Conservation (phyloP, 2,329 filamentous ascomycete genomes). For the Alternaria longipes region DNA sequence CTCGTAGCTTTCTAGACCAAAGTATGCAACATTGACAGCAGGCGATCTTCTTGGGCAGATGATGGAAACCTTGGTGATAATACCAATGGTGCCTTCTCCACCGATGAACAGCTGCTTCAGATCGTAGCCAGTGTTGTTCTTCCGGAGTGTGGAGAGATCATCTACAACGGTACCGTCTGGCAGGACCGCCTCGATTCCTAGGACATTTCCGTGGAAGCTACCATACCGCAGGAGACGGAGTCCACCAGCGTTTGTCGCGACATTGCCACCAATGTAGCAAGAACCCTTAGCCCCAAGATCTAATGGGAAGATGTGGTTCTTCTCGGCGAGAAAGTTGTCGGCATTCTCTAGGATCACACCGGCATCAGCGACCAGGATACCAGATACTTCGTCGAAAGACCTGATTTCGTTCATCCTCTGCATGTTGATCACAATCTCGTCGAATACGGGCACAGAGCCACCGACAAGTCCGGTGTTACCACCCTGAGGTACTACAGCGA, state of each 20-base stretch:
- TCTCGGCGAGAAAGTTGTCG: constrained; percentile 84
- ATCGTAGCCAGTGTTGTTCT: constrained; percentile 99
- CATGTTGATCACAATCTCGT: constrained; percentile 95
- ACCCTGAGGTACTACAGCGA: constrained; percentile 96
- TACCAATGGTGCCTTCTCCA: constrained; percentile 91
- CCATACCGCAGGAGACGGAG: constrained; percentile 90
- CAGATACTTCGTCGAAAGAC: constrained; percentile 92
- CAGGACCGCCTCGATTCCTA: constrained; percentile 92
- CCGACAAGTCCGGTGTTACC: constrained; percentile 97
- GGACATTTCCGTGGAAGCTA: constrained; percentile 89
- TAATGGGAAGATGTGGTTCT: constrained; percentile 88
- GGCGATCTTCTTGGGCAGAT: constrained; percentile 86
- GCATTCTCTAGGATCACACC: constrained; percentile 90
- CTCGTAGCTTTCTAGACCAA: constrained; percentile 89
- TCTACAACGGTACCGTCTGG: constrained; percentile 93
- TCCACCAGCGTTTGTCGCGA: constrained; percentile 94
- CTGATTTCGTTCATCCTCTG: constrained; percentile 89
- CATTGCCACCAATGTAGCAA: constrained; percentile 94
- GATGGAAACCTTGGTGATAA: constrained; percentile 90
- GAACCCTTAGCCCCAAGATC: constrained; percentile 98
- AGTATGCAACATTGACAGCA: constrained; percentile 93
- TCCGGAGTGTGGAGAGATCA: constrained; percentile 85
- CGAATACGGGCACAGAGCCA: constrained; percentile 94
- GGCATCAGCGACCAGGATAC: constrained; percentile 87
- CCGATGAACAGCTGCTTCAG: constrained; percentile 97